Percentiles rank a stretch among this genome's conserved stretches.
These are phyloP conservation scores for Penicillium alfredii DNA, from an alignment of 495 filamentous ascomycete genomes.

Conservation along the genomic window DNA sequence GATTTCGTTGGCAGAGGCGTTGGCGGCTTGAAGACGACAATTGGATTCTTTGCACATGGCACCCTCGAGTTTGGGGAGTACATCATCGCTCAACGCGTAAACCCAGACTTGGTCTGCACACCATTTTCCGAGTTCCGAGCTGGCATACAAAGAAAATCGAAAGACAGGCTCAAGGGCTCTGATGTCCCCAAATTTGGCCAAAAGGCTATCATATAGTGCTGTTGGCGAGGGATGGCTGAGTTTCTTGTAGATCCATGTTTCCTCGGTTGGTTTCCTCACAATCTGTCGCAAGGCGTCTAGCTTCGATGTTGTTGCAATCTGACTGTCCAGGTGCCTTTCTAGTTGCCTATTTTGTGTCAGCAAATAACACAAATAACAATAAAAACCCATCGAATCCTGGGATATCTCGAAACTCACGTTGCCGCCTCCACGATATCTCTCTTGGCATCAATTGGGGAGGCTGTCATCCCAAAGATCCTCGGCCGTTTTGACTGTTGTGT, in stretches of 20 bases:
- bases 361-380: no score
- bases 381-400: neutral
- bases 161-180: slow-evolving; percentile 54
- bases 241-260: slow-evolving; percentile 50
- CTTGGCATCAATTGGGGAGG: slow-evolving; percentile 87
- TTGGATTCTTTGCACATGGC: slow-evolving; percentile 42
- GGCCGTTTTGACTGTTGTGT: slow-evolving; percentile 49
- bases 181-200: slow-evolving; percentile 51
- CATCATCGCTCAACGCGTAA: slow-evolving; percentile 60
- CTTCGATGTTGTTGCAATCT: slow-evolving; percentile 78
- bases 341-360: slow-evolving; percentile 49
- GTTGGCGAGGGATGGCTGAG: slow-evolving; percentile 55
- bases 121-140: slow-evolving; percentile 74
- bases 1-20: slow-evolving; percentile 44
- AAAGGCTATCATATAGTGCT: slow-evolving; percentile 52
- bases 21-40: slow-evolving; percentile 16
- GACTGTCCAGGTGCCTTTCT: slow-evolving; percentile 68
- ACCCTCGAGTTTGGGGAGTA: slow-evolving; percentile 57
- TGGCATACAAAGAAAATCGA: slow-evolving; percentile 48
- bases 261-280: slow-evolving; percentile 56
- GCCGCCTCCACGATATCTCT: slow-evolving; percentile 65
- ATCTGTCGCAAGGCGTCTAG: slow-evolving; percentile 52
- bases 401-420: slow-evolving; percentile 28
- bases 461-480: slow-evolving; percentile 94
- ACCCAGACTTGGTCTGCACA: slow-evolving; percentile 79